Conservation (phyloP, 2,329 filamentous ascomycete genomes). For the Aspergillus hiratsukae region DNA sequence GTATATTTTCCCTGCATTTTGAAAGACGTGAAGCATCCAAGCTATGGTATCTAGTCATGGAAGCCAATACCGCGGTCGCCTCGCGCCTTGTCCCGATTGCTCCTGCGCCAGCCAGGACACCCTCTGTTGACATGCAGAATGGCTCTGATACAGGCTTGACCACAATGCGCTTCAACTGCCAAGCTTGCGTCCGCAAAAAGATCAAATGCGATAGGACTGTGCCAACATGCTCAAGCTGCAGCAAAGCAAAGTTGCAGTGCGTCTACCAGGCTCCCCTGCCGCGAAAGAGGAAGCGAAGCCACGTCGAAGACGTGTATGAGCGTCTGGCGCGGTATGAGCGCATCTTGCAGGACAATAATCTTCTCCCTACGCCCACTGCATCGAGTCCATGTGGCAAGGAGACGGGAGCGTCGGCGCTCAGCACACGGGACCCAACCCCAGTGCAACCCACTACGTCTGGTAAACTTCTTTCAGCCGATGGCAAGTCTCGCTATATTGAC, state of each 20-base stretch:
- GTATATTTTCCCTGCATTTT: neutral
- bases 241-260: conserved; percentile 34
- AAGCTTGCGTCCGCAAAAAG: conserved; percentile 32
- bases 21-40: neutral
- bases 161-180: conserved; percentile 13
- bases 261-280: conserved; percentile 39
- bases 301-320: conserved; percentile 28
- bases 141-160: neutral
- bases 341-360: conserved; percentile 31
- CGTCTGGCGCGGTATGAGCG: conserved; percentile 39
- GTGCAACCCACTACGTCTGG: neutral
- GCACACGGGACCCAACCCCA: neutral
- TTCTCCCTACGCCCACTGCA: conserved; percentile 5
- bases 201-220: conserved; percentile 37
- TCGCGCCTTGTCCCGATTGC: conserved; percentile 1
- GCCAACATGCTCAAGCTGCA: conserved; percentile 33
- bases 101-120: conserved; percentile 1
- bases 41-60: neutral
- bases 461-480: conserved; percentile 12
- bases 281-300: conserved; percentile 37
- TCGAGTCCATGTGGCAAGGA: neutral
- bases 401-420: neutral
- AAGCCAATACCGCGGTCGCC: neutral
- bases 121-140: neutral
- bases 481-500: conserved; percentile 43